These are phyloP conservation scores for Camellia sinensis DNA, from an alignment of 148 eudicot species.

Conservation along the genomic window DNA sequence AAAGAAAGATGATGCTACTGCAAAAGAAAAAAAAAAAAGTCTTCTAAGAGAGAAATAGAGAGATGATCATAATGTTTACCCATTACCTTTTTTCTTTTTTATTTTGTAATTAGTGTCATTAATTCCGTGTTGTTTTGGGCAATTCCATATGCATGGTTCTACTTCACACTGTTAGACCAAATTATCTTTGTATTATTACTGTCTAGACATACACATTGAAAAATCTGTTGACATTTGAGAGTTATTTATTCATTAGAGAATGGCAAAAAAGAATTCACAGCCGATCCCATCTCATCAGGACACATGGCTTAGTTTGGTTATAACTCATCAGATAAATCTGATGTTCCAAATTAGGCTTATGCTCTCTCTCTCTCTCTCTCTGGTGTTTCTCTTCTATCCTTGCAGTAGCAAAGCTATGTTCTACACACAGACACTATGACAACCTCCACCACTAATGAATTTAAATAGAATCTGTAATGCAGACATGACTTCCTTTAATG, in stretches of 20 bases:
- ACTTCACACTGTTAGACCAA: constrained; percentile 2
- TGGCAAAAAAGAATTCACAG: no score
- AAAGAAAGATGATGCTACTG: constrained; percentile 30
- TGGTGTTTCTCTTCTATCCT: neutral
- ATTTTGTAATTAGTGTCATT: neutral
- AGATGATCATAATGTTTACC: constrained; percentile 7
- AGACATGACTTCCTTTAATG: no score
- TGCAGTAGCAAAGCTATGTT: neutral
- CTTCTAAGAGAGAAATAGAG: neutral
- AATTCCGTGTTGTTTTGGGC: neutral
- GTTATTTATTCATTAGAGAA: neutral
- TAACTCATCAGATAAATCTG: neutral
- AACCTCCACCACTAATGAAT: constrained; percentile 9
- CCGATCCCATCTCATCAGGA: no score
- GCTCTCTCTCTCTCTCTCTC: neutral
- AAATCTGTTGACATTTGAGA: neutral
- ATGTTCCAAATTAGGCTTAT: neutral
- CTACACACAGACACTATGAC: neutral
- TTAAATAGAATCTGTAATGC: neutral
- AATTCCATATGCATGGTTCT: constrained; percentile 1
- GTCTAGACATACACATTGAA: neutral
- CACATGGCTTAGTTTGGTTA: no score
- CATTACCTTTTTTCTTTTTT: neutral
- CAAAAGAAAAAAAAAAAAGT: neutral
- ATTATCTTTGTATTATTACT: neutral